phyloP scores from a whole-genome alignment of 2,329 filamentous ascomycete genomes.

The Zarea fungicola region DNA sequence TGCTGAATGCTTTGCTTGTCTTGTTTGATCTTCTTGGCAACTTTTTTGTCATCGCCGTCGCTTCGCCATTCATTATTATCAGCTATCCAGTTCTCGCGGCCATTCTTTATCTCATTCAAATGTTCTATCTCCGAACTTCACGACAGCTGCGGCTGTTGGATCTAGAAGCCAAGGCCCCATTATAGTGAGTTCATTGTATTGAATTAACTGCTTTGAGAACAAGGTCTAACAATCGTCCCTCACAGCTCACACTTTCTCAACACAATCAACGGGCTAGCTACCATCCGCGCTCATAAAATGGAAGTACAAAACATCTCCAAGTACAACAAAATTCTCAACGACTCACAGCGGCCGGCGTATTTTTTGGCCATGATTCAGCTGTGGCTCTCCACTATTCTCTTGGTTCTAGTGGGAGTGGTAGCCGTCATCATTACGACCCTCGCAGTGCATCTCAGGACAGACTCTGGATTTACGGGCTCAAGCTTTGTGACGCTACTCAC shows the following conservation, averaged over 20 bases:
- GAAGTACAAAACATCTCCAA: slow-evolving; percentile 33
- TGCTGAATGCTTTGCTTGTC: slow-evolving; percentile 24
- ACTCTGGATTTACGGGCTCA: slow-evolving; percentile 34
- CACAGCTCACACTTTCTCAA: slow-evolving; percentile 47
- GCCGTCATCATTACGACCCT: slow-evolving; percentile 42
- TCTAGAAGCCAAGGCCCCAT: slow-evolving; percentile 50
- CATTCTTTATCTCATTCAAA: slow-evolving; percentile 44
- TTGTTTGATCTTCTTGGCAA: slow-evolving; percentile 30
- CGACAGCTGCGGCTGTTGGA: slow-evolving; percentile 52
- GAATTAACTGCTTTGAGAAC: slow-evolving; percentile 18
- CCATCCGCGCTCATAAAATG: slow-evolving; percentile 55
- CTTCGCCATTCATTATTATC: slow-evolving; percentile 36
- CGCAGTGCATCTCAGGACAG: slow-evolving; percentile 36
- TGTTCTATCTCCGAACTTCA: slow-evolving; percentile 52
- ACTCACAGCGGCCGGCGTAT: slow-evolving; percentile 53
- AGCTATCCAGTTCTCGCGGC: slow-evolving; percentile 41
- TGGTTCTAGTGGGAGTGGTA: slow-evolving; percentile 43
- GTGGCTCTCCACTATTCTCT: slow-evolving; percentile 49
- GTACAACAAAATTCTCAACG: slow-evolving; percentile 45
- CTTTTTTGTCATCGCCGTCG: slow-evolving; percentile 35
- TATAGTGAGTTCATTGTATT: slow-evolving; percentile 38
- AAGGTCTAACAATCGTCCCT: neutral
- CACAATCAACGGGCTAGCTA: slow-evolving; percentile 49
- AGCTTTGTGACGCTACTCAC: slow-evolving; percentile 33
- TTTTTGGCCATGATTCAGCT: slow-evolving; percentile 52